A percentile compares a stretch with the other conserved stretches of the same genome.
Conservation (phyloP, 139 green algal genomes). For the Asterochloris sp. region DNA sequence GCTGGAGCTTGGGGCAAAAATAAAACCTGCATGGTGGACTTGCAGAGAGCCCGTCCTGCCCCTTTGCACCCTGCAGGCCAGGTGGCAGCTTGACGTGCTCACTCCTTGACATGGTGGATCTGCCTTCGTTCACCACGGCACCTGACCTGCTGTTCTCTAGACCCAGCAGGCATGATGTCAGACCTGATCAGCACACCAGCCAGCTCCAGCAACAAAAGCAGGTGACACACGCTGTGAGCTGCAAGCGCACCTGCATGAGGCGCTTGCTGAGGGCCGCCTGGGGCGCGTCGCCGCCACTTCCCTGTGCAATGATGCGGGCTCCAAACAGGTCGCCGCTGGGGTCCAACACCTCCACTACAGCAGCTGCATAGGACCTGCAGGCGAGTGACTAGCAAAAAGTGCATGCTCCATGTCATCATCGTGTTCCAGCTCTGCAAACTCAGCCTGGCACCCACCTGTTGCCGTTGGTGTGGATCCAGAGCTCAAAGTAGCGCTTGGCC, state of each 20-base stretch:
- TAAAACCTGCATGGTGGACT: no score
- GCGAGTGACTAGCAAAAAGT: not conserved
- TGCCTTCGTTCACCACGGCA: no score
- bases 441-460: slow-evolving; percentile 38
- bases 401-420: not conserved
- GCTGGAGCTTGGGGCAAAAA: no score
- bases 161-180: no score
- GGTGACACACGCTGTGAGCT: not conserved
- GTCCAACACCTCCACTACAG: slow-evolving; percentile 83
- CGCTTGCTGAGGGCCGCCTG: slow-evolving; percentile 20
- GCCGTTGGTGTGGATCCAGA: slow-evolving; percentile 96
- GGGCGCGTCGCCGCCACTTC: not conserved
- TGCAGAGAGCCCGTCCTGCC: no score
- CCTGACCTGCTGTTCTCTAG: no score
- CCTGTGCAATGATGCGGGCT: slow-evolving; percentile 54
- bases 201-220: not conserved
- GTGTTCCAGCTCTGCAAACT: not conserved
- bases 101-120: no score
- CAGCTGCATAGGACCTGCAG: slow-evolving; percentile 31
- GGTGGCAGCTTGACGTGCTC: no score
- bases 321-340: slow-evolving; percentile 64
- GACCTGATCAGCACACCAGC: no score
- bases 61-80: no score
- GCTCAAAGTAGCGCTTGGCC: slow-evolving; percentile 65
- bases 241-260: slow-evolving; percentile 18